Evolutionary conservation across 177 flowering plant genomes (phyloP).

Genomic region (Telopea speciosissima): DNA sequence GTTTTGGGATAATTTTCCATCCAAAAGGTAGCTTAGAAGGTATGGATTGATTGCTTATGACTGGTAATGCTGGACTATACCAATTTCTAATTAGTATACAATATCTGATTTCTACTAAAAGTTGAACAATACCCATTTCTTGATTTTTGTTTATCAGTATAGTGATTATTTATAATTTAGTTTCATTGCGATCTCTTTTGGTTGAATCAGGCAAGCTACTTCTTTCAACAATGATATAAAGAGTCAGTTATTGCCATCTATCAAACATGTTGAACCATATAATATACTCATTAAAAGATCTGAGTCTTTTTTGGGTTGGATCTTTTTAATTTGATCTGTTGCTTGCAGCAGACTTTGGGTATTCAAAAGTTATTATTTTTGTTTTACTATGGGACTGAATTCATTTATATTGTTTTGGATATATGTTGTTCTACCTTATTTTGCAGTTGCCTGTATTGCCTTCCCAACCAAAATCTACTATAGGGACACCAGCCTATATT

Average conservation of each 20-base stretch:
- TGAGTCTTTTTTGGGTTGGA: conserved; percentile 1
- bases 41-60: not conserved
- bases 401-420: not conserved
- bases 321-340: conserved; percentile 8
- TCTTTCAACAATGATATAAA: conserved; percentile 69
- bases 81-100: not conserved
- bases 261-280: not conserved
- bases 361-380: conserved; percentile 41
- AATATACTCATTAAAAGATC: not conserved
- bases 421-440: not conserved
- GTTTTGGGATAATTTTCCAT: not conserved
- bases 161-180: not conserved
- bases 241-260: conserved; percentile 64
- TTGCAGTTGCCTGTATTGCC: conserved; percentile 53
- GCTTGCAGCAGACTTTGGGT: no score
- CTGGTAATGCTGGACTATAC: not conserved
- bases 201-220: conserved; percentile 54
- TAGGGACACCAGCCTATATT: conserved; percentile 68
- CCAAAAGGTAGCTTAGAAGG: not conserved
- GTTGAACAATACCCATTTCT: not conserved
- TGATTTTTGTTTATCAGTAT: no score
- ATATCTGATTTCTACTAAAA: not conserved
- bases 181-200: not conserved
- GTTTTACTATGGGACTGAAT: not conserved
- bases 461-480: conserved; percentile 64